These are phyloP conservation scores for Orbilia brochopaga DNA, from an alignment of 2,329 filamentous ascomycete species.

Conservation along the genomic window DNA sequence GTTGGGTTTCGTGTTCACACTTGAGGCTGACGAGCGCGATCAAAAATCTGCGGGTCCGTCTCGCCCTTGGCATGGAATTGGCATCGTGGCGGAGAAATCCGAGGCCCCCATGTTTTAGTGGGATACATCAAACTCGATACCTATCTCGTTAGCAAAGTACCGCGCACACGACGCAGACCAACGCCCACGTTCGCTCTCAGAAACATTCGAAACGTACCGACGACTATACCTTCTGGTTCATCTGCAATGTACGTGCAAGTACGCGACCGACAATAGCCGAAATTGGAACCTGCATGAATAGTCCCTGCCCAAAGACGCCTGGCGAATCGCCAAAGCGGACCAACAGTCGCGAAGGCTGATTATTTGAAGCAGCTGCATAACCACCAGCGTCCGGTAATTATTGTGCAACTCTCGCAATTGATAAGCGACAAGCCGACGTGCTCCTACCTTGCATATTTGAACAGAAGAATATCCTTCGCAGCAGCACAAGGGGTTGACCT, in stretches of 20 bases:
- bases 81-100: constrained; percentile 39
- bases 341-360: constrained; percentile 31
- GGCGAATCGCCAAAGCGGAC: constrained; percentile 47
- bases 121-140: background rate
- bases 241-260: constrained; percentile 6
- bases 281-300: constrained; percentile 42
- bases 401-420: constrained; percentile 48
- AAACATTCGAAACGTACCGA: background rate
- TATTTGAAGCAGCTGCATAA: constrained; percentile 9
- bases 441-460: constrained; percentile 17
- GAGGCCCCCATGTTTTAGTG: constrained; percentile 2
- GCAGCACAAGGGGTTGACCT: background rate
- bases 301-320: constrained; percentile 30
- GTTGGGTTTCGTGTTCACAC: constrained; percentile 19
- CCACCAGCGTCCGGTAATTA: constrained; percentile 11
- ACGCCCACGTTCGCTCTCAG: background rate
- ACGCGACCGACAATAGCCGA: constrained; percentile 50
- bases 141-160: background rate
- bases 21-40: constrained; percentile 4
- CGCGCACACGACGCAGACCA: constrained; percentile 1
- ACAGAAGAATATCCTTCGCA: background rate
- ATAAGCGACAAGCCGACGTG: constrained; percentile 33
- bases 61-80: background rate
- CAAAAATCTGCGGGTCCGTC: background rate
- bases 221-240: constrained; percentile 1